Conservation (phyloP, 495 filamentous ascomycete species). For the Aspergillus heteromorphus region DNA sequence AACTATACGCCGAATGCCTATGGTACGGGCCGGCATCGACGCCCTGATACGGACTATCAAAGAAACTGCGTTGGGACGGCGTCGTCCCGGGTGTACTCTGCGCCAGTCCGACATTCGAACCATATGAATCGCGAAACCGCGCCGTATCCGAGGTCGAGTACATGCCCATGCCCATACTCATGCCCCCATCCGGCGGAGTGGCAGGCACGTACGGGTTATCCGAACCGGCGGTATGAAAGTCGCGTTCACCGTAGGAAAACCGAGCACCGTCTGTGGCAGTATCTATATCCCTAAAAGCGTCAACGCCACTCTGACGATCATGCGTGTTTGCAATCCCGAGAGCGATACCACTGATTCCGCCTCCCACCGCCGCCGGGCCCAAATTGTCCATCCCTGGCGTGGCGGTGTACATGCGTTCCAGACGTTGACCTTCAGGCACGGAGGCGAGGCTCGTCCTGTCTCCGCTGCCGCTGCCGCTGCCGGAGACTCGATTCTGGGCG, state of each 20-base stretch:
- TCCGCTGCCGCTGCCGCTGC: too few relatives aligned
- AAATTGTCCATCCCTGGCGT: conserved; percentile 76
- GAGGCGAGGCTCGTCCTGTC: conserved; percentile 11
- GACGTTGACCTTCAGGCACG: conserved; percentile 15
- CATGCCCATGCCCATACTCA: too few relatives aligned
- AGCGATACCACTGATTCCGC: conserved; percentile 73
- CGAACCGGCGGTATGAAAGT: conserved; percentile 36
- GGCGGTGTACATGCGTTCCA: conserved; percentile 36
- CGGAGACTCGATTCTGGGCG: conserved; percentile 1
- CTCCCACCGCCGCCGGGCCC: conserved; percentile 63
- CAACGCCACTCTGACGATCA: conserved; percentile 64
- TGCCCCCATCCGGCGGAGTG: conserved; percentile 14
- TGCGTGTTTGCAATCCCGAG: conserved; percentile 67
- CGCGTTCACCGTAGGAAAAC: conserved; percentile 41
- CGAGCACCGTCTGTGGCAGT: conserved; percentile 27
- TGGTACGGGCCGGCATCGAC: conserved; percentile 49
- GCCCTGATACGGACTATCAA: conserved; percentile 29
- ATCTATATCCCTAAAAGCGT: conserved; percentile 54
- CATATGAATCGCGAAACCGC: conserved; percentile 31
- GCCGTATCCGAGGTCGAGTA: conserved; percentile 25
- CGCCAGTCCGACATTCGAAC: conserved; percentile 32
- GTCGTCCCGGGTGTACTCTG: conserved; percentile 29
- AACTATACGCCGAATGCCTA: conserved; percentile 54
- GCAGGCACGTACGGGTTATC: conserved; percentile 43
- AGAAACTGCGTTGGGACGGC: conserved; percentile 25